Conservation (phyloP, 208 protist genomes). For the Naegleria fowleri region DNA sequence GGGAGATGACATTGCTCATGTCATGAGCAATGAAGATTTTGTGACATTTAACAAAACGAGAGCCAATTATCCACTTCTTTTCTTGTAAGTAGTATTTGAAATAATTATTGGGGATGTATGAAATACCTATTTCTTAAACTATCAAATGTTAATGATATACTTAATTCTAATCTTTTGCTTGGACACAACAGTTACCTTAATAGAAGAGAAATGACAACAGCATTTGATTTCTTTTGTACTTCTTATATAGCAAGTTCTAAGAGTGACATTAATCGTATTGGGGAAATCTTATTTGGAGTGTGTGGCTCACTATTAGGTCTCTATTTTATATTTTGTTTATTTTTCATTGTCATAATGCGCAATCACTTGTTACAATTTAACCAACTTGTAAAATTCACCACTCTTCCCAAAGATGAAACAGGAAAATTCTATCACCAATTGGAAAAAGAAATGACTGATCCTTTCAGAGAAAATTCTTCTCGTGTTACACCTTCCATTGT, state of each 20-base stretch:
- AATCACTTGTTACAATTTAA: neutral
- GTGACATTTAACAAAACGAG: neutral
- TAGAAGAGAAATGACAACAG: neutral
- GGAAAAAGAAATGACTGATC: neutral
- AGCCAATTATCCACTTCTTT: neutral
- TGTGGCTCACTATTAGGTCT: neutral
- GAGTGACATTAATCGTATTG: neutral
- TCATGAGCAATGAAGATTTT: neutral
- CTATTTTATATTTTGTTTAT: neutral
- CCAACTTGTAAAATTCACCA: neutral
- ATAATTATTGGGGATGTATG: neutral
- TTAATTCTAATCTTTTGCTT: too few relatives aligned
- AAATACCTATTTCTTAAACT: too few relatives aligned
- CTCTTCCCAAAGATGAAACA: neutral
- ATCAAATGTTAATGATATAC: too few relatives aligned
- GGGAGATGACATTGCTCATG: neutral
- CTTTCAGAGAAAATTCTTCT: neutral
- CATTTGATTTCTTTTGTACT: neutral
- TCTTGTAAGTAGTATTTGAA: neutral
- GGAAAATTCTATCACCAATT: neutral
- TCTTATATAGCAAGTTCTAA: neutral
- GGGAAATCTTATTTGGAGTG: neutral
- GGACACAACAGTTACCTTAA: neutral
- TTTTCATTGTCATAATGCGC: neutral
- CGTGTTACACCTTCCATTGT: neutral